These are phyloP conservation scores for Xerocomus spinulosus DNA, from an alignment of 768 basidiomycete species.

Conservation along the genomic window DNA sequence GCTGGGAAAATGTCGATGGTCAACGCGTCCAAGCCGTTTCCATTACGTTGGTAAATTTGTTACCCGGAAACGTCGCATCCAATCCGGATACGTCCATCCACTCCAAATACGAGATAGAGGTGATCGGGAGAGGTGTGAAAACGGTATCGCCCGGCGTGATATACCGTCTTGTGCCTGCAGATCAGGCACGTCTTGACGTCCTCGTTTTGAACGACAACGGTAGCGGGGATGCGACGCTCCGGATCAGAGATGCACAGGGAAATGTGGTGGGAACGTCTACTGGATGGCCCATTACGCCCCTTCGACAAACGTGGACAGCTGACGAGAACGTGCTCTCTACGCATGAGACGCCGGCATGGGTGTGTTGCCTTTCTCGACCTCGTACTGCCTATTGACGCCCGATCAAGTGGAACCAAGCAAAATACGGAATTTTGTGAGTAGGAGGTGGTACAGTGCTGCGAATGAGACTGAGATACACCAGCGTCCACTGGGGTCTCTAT, in stretches of 20 bases:
- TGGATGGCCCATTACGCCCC: slow-evolving; percentile 37
- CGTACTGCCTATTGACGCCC: background rate
- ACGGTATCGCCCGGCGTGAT: slow-evolving; percentile 42
- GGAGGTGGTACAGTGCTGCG: background rate
- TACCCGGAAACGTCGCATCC: slow-evolving; percentile 31
- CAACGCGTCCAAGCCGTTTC: slow-evolving; percentile 45
- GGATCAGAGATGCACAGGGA: slow-evolving; percentile 34
- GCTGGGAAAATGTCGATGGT: slow-evolving; percentile 40
- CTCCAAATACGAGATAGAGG: slow-evolving; percentile 33
- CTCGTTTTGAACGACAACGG: slow-evolving; percentile 35
- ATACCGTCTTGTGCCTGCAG: slow-evolving; percentile 45
- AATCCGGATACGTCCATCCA: slow-evolving; percentile 31
- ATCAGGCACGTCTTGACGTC: slow-evolving; percentile 49
- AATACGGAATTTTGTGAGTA: slow-evolving; percentile 54
- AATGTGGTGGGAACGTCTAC: slow-evolving; percentile 31
- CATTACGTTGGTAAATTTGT: slow-evolving; percentile 48
- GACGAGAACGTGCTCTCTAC: slow-evolving; percentile 34
- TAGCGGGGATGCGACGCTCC: slow-evolving; percentile 27
- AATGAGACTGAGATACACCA: slow-evolving; percentile 15
- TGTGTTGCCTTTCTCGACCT: slow-evolving; percentile 15
- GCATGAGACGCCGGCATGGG: slow-evolving; percentile 56
- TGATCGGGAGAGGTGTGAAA: slow-evolving; percentile 35
- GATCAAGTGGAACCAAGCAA: slow-evolving; percentile 45
- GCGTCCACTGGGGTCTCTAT: slow-evolving; percentile 49
- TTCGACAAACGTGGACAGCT: slow-evolving; percentile 39